Evolutionary conservation across 106 monocot species (phyloP).

Genomic region (Platanthera guangdongensis): DNA sequence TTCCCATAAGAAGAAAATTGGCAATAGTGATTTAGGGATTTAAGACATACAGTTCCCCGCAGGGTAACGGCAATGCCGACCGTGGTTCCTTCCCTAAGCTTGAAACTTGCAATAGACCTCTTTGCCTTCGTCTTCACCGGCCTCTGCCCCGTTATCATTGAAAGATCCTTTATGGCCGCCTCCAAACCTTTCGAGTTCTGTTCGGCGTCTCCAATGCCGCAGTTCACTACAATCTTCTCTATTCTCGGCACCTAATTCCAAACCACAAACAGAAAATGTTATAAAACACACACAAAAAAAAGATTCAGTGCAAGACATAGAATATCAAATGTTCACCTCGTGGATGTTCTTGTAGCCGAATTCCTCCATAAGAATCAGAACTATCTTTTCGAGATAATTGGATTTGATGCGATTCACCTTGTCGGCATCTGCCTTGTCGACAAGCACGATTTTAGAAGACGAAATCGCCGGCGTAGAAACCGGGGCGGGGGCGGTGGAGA

Average conservation of each 20-base stretch:
- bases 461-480: constrained; percentile 26
- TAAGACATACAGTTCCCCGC: constrained; percentile 58
- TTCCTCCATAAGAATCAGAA: constrained; percentile 66
- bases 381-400: constrained; percentile 50
- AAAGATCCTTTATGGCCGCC: constrained; percentile 65
- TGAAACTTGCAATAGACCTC: constrained; percentile 76
- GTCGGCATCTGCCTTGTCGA: constrained; percentile 62
- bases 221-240: constrained; percentile 92
- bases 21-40: background rate
- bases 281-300: background rate
- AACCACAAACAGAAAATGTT: background rate
- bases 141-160: constrained; percentile 76
- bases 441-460: constrained; percentile 48
- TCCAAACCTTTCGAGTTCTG: constrained; percentile 89
- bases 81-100: constrained; percentile 68
- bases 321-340: constrained; percentile 32
- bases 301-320: background rate
- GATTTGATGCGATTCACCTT: constrained; percentile 59
- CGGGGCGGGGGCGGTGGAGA: constrained; percentile 13
- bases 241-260: constrained; percentile 66
- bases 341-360: constrained; percentile 83
- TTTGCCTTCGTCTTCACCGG: constrained; percentile 79
- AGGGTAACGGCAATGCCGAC: constrained; percentile 88
- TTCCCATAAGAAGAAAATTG: no score
- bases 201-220: constrained; percentile 89